Evolutionary conservation across 345 rosid genomes (phyloP), one percentile per base, ranked within the genome.

Genomic region (Eucalyptus sp.): DNA sequence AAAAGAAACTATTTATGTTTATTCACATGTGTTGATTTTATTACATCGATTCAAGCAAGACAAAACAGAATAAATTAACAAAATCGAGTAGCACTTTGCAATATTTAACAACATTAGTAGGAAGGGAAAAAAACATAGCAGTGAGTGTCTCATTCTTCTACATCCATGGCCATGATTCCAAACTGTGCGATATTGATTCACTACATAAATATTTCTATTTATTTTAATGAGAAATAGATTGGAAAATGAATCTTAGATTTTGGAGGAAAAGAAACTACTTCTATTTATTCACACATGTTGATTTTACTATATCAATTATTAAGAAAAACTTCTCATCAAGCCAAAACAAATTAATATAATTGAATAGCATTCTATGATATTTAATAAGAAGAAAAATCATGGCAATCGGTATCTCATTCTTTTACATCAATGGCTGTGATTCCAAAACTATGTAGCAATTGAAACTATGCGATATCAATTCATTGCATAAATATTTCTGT

Each of bases 241-340:
- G 44, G 3, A 71, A 41, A 41, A 20, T 76, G 15, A 41, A 76
- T 76, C 48, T 20, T 43, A 76, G 5, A 76, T 76, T 71, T 20
- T 22, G 48, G 14, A 76, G 48, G 48, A 76, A 71, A 10, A 37
- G 13, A 9, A n/a, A 64, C 37, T 64, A n/a, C 1, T 64, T 52
- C 58, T 18, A 52, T 52, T 18, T 52, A 52, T 20, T 3, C 27
- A 11, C 48, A 10, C 83, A 0, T 20, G 48, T 20, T 24, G 8
- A 20, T 10, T 76, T 52, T 52, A 52, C 18, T 18, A 52, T 52
- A 52, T 18, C 24, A 52, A 52, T 52, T 52, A 52, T 52, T 52
- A 18, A 52, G 58, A 52, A 52, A 52, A 52, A 18, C 0, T 0
- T 52, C 18, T 52, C 10, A 52, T 52, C 15, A 37, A 7, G 29